A percentile compares a stretch with the other conserved stretches of the same genome.
phyloP scores from a whole-genome alignment of 1,284 basidiomycete genomes.

The Melanopsichium pennsylvanicum region DNA sequence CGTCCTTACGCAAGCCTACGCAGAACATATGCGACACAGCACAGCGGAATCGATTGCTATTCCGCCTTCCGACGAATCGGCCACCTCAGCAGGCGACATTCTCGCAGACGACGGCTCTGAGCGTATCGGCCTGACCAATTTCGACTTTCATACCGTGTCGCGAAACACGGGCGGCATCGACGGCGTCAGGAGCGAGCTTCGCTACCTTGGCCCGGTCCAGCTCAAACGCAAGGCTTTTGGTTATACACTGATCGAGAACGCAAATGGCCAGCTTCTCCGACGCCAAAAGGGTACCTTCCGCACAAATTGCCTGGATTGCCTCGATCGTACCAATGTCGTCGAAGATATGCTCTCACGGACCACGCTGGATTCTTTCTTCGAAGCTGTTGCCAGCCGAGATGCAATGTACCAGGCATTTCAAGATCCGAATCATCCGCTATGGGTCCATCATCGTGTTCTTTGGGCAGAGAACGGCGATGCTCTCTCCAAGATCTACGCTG shows the following conservation, averaged over 20 bases:
- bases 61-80: conserved; percentile 20
- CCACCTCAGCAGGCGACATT: conserved; percentile 3
- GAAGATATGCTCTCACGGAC: conserved; percentile 72
- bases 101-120: conserved; percentile 40
- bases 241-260: conserved; percentile 73
- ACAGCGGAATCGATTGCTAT: conserved; percentile 42
- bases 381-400: conserved; percentile 28
- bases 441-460: conserved; percentile 86
- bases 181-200: conserved; percentile 78
- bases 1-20: conserved; percentile 80
- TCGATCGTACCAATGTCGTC: conserved; percentile 97
- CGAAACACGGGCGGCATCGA: conserved; percentile 83
- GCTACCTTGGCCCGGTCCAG: conserved; percentile 67
- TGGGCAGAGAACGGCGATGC: conserved; percentile 75
- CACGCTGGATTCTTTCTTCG: conserved; percentile 52
- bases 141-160: conserved; percentile 90
- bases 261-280: conserved; percentile 67
- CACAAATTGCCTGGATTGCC: conserved; percentile 93
- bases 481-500: conserved; percentile 82
- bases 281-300: conserved; percentile 87
- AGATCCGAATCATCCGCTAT: conserved; percentile 70
- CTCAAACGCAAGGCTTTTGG: conserved; percentile 79
- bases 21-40: conserved; percentile 53
- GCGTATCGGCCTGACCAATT: conserved; percentile 75
- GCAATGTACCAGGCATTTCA: conserved; percentile 27